Evolutionary conservation across 2,329 filamentous ascomycete species (phyloP).

Genomic region (Cadophora sp.): DNA sequence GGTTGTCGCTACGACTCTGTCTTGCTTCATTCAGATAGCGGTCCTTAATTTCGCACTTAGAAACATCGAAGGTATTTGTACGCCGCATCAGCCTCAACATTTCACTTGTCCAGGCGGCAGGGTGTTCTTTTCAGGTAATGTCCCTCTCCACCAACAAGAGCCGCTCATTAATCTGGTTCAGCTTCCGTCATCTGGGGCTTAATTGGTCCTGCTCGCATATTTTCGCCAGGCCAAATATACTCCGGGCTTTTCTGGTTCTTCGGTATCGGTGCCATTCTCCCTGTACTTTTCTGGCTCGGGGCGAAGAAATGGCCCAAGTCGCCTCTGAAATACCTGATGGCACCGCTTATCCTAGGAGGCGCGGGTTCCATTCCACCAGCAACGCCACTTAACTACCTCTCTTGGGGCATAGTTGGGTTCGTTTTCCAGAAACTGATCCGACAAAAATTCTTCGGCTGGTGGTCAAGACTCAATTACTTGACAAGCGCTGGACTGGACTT

Average conservation of each 20-base stretch:
- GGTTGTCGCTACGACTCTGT: no score
- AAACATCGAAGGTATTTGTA: no score
- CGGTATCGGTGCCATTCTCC: slow-evolving; percentile 68
- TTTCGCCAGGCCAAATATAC: slow-evolving; percentile 69
- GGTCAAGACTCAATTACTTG: slow-evolving; percentile 80
- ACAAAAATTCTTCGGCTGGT: slow-evolving; percentile 72
- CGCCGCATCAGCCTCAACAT: no score
- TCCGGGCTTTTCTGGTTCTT: slow-evolving; percentile 73
- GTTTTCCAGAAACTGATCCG: slow-evolving; percentile 74
- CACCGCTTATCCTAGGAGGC: slow-evolving; percentile 38
- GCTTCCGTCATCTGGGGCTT: slow-evolving; percentile 76
- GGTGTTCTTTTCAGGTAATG: no score
- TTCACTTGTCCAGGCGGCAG: no score
- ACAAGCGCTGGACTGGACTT: slow-evolving; percentile 74
- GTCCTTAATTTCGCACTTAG: no score
- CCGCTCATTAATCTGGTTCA: no score
- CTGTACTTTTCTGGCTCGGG: slow-evolving; percentile 62
- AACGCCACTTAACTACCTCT: slow-evolving; percentile 73
- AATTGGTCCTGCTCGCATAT: slow-evolving; percentile 75
- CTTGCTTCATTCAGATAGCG: no score
- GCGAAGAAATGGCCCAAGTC: slow-evolving; percentile 66
- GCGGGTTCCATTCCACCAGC: slow-evolving; percentile 62
- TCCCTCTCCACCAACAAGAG: no score
- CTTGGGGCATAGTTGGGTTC: slow-evolving; percentile 70
- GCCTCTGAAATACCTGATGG: slow-evolving; percentile 55